phyloP scores from a whole-genome alignment of 2,329 filamentous ascomycete species.

The Trichophyton rubrum region DNA sequence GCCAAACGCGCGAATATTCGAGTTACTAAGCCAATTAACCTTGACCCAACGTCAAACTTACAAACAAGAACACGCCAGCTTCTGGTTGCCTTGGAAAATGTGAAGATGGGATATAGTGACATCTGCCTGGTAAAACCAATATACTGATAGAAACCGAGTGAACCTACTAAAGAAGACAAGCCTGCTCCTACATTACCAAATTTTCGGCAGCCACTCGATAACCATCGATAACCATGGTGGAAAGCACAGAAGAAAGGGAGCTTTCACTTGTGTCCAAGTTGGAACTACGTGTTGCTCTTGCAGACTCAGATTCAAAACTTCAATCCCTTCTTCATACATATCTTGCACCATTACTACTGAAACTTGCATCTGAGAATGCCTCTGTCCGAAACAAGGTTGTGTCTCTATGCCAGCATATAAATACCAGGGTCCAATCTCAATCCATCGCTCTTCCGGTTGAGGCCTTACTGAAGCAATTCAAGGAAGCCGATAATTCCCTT shows the following conservation, averaged over 20 bases:
- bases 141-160: background rate
- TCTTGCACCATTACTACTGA: slow-evolving; percentile 69
- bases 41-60: background rate
- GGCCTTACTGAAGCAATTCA: slow-evolving; percentile 81
- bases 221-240: slow-evolving; percentile 13
- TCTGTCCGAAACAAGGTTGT: slow-evolving; percentile 71
- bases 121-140: background rate
- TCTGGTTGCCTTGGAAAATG: background rate
- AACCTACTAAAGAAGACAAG: background rate
- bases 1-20: background rate
- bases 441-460: slow-evolving; percentile 69
- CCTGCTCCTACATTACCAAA: background rate
- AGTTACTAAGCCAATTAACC: background rate
- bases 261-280: slow-evolving; percentile 72
- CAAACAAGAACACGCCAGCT: background rate
- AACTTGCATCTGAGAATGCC: slow-evolving; percentile 68
- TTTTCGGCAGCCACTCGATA: background rate
- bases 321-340: slow-evolving; percentile 66
- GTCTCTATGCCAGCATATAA: slow-evolving; percentile 59
- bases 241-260: slow-evolving; percentile 45
- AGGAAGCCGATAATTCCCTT: slow-evolving; percentile 57
- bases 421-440: slow-evolving; percentile 48
- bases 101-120: background rate
- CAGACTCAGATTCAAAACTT: slow-evolving; percentile 73
- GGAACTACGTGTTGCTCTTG: slow-evolving; percentile 69